A percentile compares a stretch with the other conserved stretches of the same genome.
Conservation (phyloP, 495 filamentous ascomycete genomes). For the Penicillium bovifimosum region DNA sequence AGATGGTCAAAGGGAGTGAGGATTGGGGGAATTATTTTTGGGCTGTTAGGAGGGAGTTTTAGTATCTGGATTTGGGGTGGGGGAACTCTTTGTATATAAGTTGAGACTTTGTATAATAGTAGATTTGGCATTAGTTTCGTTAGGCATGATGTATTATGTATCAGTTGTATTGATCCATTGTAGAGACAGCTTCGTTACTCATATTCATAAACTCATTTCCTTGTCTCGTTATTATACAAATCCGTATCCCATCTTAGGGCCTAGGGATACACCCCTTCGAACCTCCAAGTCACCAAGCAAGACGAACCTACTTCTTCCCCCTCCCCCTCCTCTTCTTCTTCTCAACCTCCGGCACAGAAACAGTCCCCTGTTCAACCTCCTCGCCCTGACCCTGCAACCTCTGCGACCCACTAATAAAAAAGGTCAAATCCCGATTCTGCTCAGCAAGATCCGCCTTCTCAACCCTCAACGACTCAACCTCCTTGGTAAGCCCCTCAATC, state of each 20-base stretch:
- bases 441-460: conserved; percentile 65
- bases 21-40: conserved; percentile 96
- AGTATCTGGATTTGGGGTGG: not conserved
- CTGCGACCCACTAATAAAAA: conserved; percentile 81
- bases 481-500: conserved; percentile 59
- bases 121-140: not conserved
- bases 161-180: not conserved
- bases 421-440: conserved; percentile 82
- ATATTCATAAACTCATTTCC: not conserved
- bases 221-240: too few relatives aligned
- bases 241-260: too few relatives aligned
- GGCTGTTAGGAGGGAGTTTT: conserved; percentile 62
- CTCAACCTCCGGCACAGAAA: conserved; percentile 49
- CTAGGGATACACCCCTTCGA: too few relatives aligned
- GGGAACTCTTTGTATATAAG: conserved; percentile 1
- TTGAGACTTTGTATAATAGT: not conserved
- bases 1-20: conserved; percentile 73
- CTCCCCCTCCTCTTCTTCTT: conserved; percentile 49
- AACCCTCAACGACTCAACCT: conserved; percentile 48
- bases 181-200: not conserved
- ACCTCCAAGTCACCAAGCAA: too few relatives aligned
- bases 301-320: conserved; percentile 21
- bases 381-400: conserved; percentile 67
- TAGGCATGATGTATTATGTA: not conserved
- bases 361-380: conserved; percentile 52